Evolutionary conservation across 2,329 filamentous ascomycete species (phyloP).

Genomic region (Magnaporthales sp.): DNA sequence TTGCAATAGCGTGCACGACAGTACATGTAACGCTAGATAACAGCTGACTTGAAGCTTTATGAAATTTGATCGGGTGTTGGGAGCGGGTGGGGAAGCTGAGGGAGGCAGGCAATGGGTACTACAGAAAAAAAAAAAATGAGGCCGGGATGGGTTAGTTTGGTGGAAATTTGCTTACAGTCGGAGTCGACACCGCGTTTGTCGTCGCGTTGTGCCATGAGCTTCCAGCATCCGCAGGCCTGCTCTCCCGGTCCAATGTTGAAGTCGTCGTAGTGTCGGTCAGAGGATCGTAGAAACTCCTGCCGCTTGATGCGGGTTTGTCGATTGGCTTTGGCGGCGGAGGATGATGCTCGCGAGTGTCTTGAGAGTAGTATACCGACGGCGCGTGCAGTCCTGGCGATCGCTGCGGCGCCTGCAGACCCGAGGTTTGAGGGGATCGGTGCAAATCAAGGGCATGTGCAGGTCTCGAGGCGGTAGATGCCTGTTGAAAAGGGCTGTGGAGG

Average conservation of each 20-base stretch:
- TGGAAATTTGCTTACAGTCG: slow-evolving; percentile 33
- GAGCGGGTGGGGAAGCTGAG: slow-evolving; percentile 1
- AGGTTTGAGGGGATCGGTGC: not conserved
- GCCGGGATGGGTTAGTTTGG: slow-evolving; percentile 6
- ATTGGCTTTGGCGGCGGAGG: slow-evolving; percentile 7
- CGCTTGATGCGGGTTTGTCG: slow-evolving; percentile 17
- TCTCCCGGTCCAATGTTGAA: slow-evolving; percentile 30
- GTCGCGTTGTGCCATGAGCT: slow-evolving; percentile 35
- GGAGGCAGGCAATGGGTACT: slow-evolving; percentile 9
- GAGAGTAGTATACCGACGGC: slow-evolving; percentile 10
- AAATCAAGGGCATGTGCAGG: not conserved
- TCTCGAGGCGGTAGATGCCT: not conserved
- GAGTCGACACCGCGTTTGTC: slow-evolving; percentile 24
- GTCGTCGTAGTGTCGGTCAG: slow-evolving; percentile 39
- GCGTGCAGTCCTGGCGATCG: slow-evolving; percentile 12
- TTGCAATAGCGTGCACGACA: not conserved
- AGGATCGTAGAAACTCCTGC: slow-evolving; percentile 41
- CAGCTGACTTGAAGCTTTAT: not conserved
- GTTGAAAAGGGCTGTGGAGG: slow-evolving; percentile 4
- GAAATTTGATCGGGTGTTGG: not conserved
- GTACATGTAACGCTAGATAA: slow-evolving; percentile 1
- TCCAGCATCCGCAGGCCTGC: slow-evolving; percentile 32
- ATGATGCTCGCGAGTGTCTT: slow-evolving; percentile 5
- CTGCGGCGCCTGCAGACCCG: slow-evolving; percentile 18
- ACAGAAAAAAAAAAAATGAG: slow-evolving; percentile 7